Conservation (phyloP, 805 yeast genomes). For the Pichia exigua region DNA sequence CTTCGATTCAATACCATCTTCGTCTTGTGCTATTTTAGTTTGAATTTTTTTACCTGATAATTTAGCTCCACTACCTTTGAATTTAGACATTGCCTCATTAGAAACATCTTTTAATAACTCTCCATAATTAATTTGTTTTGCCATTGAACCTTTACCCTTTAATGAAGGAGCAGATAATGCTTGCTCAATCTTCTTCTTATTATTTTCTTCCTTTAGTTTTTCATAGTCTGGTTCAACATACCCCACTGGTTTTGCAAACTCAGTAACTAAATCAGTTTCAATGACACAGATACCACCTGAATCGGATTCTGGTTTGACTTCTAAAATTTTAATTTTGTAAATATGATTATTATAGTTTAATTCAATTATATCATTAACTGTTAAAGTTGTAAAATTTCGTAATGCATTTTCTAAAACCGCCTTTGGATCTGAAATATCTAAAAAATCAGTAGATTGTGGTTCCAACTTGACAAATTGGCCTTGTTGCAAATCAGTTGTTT, state of each 20-base stretch:
- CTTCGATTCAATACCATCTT: slow-evolving; percentile 8
- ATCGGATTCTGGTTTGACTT: slow-evolving; percentile 69
- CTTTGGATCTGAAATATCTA: slow-evolving; percentile 91
- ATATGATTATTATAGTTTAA: slow-evolving; percentile 72
- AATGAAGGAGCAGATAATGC: slow-evolving; percentile 30
- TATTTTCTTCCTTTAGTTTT: slow-evolving; percentile 33
- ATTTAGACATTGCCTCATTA: slow-evolving; percentile 26
- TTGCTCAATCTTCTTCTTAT: slow-evolving; percentile 28
- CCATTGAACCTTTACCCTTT: slow-evolving; percentile 59
- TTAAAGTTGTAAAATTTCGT: slow-evolving; percentile 81
- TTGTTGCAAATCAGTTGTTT: slow-evolving; percentile 70
- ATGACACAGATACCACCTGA: slow-evolving; percentile 80
- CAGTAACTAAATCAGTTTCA: slow-evolving; percentile 94
- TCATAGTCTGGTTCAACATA: slow-evolving; percentile 84
- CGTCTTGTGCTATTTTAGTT: slow-evolving; percentile 8
- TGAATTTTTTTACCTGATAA: slow-evolving; percentile 50
- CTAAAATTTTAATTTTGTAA: slow-evolving; percentile 76
- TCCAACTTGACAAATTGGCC: slow-evolving; percentile 89
- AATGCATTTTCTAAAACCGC: slow-evolving; percentile 92
- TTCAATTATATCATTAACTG: slow-evolving; percentile 78
- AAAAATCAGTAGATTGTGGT: slow-evolving; percentile 89
- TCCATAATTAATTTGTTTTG: slow-evolving; percentile 59
- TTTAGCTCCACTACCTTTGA: slow-evolving; percentile 60
- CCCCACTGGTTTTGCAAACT: slow-evolving; percentile 98
- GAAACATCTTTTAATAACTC: slow-evolving; percentile 42